Conservation (phyloP, 1,139 yeast species). For the Saccharomyces hybrid region DNA sequence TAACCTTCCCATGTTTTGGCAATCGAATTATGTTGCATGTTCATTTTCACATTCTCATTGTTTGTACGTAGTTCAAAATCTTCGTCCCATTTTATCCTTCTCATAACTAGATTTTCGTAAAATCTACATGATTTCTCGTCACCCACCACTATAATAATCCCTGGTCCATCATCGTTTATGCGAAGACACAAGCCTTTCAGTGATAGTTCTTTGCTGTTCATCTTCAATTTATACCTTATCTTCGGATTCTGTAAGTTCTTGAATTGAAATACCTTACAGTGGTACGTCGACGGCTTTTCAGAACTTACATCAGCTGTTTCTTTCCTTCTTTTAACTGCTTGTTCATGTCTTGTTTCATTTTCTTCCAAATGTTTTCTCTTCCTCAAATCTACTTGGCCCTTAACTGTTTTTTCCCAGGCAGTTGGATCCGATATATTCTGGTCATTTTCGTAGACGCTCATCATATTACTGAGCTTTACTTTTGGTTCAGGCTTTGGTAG, state of each 20-base stretch:
- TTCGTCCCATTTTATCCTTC: constrained; percentile 66
- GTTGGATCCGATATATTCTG: constrained; percentile 92
- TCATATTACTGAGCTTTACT: constrained; percentile 71
- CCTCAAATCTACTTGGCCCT: constrained; percentile 60
- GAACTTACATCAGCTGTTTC: neutral
- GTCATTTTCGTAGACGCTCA: constrained; percentile 69
- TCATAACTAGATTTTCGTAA: constrained; percentile 53
- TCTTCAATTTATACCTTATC: constrained; percentile 65
- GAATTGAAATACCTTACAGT: constrained; percentile 57
- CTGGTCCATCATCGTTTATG: constrained; percentile 38
- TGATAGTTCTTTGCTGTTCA: constrained; percentile 66
- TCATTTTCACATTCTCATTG: constrained; percentile 25
- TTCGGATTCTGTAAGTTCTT: constrained; percentile 51
- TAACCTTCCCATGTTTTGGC: constrained; percentile 71
- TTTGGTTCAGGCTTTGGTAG: constrained; percentile 89
- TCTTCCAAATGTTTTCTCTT: constrained; percentile 48
- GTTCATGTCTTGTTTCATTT: constrained; percentile 48
- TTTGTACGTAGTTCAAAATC: constrained; percentile 29
- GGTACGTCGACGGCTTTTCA: constrained; percentile 16
- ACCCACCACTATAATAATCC: constrained; percentile 67
- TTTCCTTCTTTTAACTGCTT: constrained; percentile 15
- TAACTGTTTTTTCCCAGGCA: constrained; percentile 65
- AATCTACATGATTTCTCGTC: constrained; percentile 51
- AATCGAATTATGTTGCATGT: constrained; percentile 45
- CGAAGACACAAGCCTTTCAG: constrained; percentile 53